Percentiles rank a stretch among this genome's conserved stretches.
Evolutionary conservation across 495 filamentous ascomycete species (phyloP).

Genomic region (Penicillium macrosclerotiorum): DNA sequence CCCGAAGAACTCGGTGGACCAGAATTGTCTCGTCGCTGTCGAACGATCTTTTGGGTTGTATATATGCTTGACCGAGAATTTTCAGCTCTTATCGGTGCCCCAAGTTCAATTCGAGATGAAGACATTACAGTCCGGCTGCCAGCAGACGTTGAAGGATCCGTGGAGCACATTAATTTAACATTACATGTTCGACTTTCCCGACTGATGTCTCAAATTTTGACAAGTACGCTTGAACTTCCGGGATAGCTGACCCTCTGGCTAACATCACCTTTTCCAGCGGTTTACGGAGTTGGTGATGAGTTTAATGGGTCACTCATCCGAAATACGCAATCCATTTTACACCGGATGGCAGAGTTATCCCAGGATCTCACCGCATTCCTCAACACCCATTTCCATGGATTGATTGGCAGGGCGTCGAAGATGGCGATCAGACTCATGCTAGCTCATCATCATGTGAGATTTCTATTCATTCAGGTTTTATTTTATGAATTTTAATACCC

Average conservation of each 20-base stretch:
- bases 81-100: slow-evolving; percentile 35
- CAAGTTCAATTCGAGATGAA: slow-evolving; percentile 35
- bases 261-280: slow-evolving; percentile 13
- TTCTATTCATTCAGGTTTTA: too few species aligned
- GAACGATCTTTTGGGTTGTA: slow-evolving; percentile 39
- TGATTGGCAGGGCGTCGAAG: slow-evolving; percentile 28
- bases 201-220: slow-evolving; percentile 28
- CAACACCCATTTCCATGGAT: slow-evolving; percentile 27
- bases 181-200: slow-evolving; percentile 30
- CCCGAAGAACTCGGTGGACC: slow-evolving; percentile 24
- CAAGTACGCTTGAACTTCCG: slow-evolving; percentile 14
- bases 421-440: slow-evolving; percentile 33
- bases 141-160: slow-evolving; percentile 22
- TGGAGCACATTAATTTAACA: slow-evolving; percentile 28
- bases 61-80: slow-evolving; percentile 41
- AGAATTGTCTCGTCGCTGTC: slow-evolving; percentile 27
- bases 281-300: slow-evolving; percentile 28
- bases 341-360: slow-evolving; percentile 27
- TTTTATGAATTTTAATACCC: too few species aligned
- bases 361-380: slow-evolving; percentile 27
- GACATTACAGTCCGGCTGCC: slow-evolving; percentile 37
- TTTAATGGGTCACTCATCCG: slow-evolving; percentile 24
- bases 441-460: slow-evolving; percentile 31
- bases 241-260: not conserved
- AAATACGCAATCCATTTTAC: slow-evolving; percentile 30